Evolutionary conservation across 2,329 filamentous ascomycete species (phyloP).

Genomic region (Alternaria metachromatica): DNA sequence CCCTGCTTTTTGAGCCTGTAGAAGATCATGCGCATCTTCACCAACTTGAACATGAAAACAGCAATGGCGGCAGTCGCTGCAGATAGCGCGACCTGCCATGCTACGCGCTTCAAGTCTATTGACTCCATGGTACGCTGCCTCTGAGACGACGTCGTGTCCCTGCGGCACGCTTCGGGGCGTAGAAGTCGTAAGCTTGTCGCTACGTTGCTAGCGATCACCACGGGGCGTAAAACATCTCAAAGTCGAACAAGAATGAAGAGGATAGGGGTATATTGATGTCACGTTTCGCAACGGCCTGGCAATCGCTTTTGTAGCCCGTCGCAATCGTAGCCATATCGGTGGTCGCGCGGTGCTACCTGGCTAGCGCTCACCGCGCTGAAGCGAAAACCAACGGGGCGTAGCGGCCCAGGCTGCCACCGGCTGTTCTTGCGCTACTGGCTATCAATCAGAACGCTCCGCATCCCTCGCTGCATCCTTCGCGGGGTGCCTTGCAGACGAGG

Average conservation of each 20-base stretch:
- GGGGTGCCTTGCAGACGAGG: not conserved
- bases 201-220: not conserved
- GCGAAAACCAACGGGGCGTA: not conserved
- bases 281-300: not conserved
- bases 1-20: conserved; percentile 14
- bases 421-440: not conserved
- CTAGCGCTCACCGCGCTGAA: not conserved
- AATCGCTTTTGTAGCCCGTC: not conserved
- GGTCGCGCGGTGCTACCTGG: not conserved
- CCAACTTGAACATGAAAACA: conserved; percentile 7
- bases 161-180: not conserved
- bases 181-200: not conserved
- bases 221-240: not conserved
- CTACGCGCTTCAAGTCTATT: not conserved
- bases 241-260: not conserved
- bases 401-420: not conserved
- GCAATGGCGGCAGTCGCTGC: not conserved
- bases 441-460: not conserved
- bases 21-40: conserved; percentile 15
- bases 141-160: not conserved
- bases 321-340: not conserved
- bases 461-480: not conserved
- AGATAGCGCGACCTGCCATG: conserved; percentile 5
- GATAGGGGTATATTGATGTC: not conserved
- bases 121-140: not conserved